Percentiles rank a stretch among this genome's conserved stretches.
phyloP scores from a whole-genome alignment of 345 rosid genomes.

The Brassica juncea region DNA sequence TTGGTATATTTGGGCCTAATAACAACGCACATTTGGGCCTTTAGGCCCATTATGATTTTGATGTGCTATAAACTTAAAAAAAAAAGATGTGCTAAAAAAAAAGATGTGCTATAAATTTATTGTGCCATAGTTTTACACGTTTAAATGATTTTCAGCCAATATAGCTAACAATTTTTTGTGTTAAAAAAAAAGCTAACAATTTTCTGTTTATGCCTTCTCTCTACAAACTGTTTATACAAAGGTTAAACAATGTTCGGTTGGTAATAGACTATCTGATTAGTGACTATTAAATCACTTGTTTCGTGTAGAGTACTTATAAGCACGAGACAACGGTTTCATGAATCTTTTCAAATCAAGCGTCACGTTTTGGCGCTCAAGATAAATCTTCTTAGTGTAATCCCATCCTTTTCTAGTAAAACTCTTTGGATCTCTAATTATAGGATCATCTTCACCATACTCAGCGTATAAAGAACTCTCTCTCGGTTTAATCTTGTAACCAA shows the following conservation, averaged over 20 bases:
- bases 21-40: neutral
- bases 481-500: constrained; percentile 59
- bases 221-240: neutral
- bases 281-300: neutral
- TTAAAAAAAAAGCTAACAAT: neutral
- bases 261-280: neutral
- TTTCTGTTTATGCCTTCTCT: too few species aligned
- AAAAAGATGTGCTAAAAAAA: too few species aligned
- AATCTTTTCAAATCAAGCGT: constrained; percentile 55
- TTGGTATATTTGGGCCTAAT: neutral
- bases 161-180: neutral
- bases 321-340: constrained; percentile 52
- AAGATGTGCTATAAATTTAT: too few species aligned
- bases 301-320: constrained; percentile 40
- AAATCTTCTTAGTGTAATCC: constrained; percentile 70
- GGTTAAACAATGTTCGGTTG: neutral
- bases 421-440: constrained; percentile 56
- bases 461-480: constrained; percentile 67
- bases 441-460: constrained; percentile 53
- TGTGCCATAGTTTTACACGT: too few species aligned
- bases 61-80: too few species aligned
- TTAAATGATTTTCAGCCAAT: too few species aligned
- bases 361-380: constrained; percentile 70
- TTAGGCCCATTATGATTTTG: neutral
- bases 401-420: constrained; percentile 67